Base-by-base conservation (phyloP, 108 stramenopile species). In the Nannochloropsis oceanica region DNA sequence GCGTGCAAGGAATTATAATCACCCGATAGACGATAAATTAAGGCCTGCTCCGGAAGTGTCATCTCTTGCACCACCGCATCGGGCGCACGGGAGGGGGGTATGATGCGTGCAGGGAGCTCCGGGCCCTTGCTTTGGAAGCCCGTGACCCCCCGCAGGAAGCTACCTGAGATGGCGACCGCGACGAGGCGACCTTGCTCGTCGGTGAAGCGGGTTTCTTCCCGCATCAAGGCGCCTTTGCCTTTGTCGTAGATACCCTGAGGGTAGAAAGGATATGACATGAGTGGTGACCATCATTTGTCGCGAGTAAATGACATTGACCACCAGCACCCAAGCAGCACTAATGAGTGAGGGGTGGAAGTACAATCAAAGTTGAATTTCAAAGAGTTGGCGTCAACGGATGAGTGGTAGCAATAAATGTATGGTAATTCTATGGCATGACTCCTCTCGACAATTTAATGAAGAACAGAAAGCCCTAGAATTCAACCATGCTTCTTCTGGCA, bases 1-100 rank as follows among this genome's bases (percentile, higher is more conserved):
- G 94, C 94, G 84, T 97, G 96, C 80, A 97, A 94, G 43, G 92
- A 91, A 85, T 97, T 97, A 83, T 93, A 93, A 90, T 97, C 96
- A 2, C 96, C 96, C 80, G 93, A 93, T 42, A 96, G 86, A 42
- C 95, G 93, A 90, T 96, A 96, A 27, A 95, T 59, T 18, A 95
- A 91, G 13, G 95, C 93, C 87, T 94, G 93, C 80, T 91, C 93
- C 20, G 81, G 80, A 12, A 91, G 81, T 79, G 93, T 94, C 25
- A 84, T 83, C 50, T 88, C 87, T 8, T 44, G 43, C 22, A 85
- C 26, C 14, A 81, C 25, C 2, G 44, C 87, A 80, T 88, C 89
- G 20, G 89, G 87, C 34, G 46, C 12, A 18, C 50, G 22, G 12
- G 25, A 25, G 26, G 87, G 89, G 44, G 50, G 24, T 25, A n/a